Base-by-base conservation (phyloP, 345 rosid genomes). In the Raphanus sativus region DNA sequence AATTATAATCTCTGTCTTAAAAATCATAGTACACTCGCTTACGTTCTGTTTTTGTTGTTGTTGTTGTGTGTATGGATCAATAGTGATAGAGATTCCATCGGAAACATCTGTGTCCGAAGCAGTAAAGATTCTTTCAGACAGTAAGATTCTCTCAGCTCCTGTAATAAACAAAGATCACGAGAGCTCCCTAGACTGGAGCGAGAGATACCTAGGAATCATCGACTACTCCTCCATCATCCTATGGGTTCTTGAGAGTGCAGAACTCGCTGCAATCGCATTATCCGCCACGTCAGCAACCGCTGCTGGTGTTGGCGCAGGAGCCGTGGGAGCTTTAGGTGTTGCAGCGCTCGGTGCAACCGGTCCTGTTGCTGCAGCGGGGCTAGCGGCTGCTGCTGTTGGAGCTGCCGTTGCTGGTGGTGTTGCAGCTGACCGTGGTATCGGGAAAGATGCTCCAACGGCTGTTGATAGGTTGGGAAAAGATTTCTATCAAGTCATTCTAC, bases 241-340 rank as follows among this genome's bases (percentile, higher is more conserved):
- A 54, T 89, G 98, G 97, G 96, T 89, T 26, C 52, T 94, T 2
- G 96, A 94, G 81, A 88, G 87, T 64, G 96, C 97, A 8, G 94
- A 89, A 12, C 77, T 91, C 11, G 97, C 93, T 2, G 96, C 96
- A 1, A 82, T 85, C 62, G 90, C 94, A 8, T 73, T 94, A 38
- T 86, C 97, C 6, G 87, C 94, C 13, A 77, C 91, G 33, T 76
- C 86, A 15, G 96, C 97, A 6, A 82, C 97, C 0, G 96, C 88
- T 38, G 96, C 96, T 34, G 93, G 96, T 69, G 85, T 91, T 24
- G 89, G 93, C 9, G 87, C 94, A 3, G 97, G 91, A 74, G 87
- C 94, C 24, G 87, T 84, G 7, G 96, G 96, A 17, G 90, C 94
- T 48, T 67, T 91, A 10, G 94, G 98, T 71, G 96, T 91, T 50